Percentiles rank a stretch among this genome's conserved stretches.
Evolutionary conservation across 768 basidiomycete genomes (phyloP).

Genomic region (Boletus sensibilis): DNA sequence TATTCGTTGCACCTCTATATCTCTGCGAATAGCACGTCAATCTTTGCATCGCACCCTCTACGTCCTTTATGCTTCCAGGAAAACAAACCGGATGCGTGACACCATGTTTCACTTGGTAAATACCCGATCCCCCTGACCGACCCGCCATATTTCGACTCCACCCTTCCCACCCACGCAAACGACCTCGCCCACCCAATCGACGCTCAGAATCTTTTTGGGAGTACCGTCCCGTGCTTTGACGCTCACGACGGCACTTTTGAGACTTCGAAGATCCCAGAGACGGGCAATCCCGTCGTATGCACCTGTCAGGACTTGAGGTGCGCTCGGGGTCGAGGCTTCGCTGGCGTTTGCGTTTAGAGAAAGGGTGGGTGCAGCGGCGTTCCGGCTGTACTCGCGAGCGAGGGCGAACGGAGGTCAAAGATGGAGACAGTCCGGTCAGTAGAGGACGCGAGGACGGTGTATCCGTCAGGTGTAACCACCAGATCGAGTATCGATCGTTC

Average conservation of each 20-base stretch:
- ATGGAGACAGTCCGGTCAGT: not conserved
- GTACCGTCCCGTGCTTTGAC: constrained; percentile 59
- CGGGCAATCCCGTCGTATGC: constrained; percentile 77
- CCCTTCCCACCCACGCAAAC: constrained; percentile 68
- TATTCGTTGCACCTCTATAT: too few species aligned
- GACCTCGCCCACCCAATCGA: constrained; percentile 58
- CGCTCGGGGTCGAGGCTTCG: not conserved
- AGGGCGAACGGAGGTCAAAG: not conserved
- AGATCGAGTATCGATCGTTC: too few species aligned
- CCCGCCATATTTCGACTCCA: constrained; percentile 64
- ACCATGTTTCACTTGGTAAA: constrained; percentile 3
- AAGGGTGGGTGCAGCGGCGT: too few species aligned
- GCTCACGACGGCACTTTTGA: constrained; percentile 59
- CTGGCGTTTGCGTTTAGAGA: not conserved
- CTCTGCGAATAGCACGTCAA: too few species aligned
- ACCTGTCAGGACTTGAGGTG: constrained; percentile 64
- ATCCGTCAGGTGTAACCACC: too few species aligned
- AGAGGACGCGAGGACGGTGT: not conserved
- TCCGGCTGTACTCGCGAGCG: not conserved
- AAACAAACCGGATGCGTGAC: not conserved
- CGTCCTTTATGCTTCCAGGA: not conserved
- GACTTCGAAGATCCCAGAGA: constrained; percentile 77
- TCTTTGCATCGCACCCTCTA: not conserved
- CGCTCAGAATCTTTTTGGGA: constrained; percentile 53
- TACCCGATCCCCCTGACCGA: constrained; percentile 34